Conservation (phyloP, 140 eudicot genomes). For the Cichorium intybus region DNA sequence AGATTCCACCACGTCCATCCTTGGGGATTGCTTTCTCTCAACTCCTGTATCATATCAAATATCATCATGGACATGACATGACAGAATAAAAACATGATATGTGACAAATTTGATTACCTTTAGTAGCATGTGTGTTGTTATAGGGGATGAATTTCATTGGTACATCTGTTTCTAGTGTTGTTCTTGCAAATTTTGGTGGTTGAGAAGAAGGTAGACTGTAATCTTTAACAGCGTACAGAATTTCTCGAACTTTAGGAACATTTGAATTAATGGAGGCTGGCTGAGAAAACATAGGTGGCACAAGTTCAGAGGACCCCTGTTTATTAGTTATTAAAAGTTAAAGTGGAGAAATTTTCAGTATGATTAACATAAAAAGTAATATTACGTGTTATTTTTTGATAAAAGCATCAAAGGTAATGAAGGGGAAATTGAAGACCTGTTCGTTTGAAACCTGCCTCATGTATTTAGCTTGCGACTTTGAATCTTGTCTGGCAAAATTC, state of each 20-base stretch:
- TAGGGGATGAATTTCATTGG: conserved; percentile 11
- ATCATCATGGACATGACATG: neutral
- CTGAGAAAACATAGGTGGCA: conserved; percentile 37
- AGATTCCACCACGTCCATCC: conserved; percentile 32
- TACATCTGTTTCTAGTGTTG: conserved; percentile 6
- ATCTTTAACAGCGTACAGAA: conserved; percentile 12
- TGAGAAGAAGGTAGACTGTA: conserved; percentile 16
- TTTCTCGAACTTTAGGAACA: conserved; percentile 31
- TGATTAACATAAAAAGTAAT: conserved; percentile 1
- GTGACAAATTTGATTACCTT: conserved; percentile 25
- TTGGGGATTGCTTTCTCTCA: conserved; percentile 25
- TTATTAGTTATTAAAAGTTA: conserved; percentile 8
- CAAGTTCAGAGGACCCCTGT: conserved; percentile 22
- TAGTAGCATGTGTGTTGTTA: conserved; percentile 13
- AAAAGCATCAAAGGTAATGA: neutral
- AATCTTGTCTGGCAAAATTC: conserved; percentile 41
- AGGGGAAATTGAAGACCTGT: conserved; percentile 7
- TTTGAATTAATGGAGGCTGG: conserved; percentile 22
- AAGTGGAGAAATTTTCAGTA: neutral
- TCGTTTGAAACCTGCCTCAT: conserved; percentile 32
- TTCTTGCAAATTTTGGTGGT: conserved; percentile 31
- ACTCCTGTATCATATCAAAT: conserved; percentile 12
- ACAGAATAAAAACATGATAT: conserved; percentile 1
- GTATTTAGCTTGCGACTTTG: conserved; percentile 32
- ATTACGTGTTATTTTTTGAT: neutral